These are phyloP conservation scores for Linaria vulgaris DNA, from an alignment of 257 asterid species.

Conservation along the genomic window DNA sequence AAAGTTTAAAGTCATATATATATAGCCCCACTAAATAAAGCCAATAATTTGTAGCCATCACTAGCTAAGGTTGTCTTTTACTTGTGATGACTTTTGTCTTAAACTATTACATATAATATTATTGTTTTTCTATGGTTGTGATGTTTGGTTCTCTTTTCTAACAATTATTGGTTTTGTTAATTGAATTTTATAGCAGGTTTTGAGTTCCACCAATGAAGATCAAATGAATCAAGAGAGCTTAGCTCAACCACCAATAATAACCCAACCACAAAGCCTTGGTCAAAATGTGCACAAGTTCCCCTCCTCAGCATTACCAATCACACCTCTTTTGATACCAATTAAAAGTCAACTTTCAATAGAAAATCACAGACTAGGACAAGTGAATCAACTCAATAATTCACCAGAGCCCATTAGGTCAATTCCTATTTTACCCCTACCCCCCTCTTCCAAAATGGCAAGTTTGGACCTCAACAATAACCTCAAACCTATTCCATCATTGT, in stretches of 20 bases:
- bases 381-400: slow-evolving; percentile 53
- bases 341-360: slow-evolving; percentile 33
- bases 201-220: slow-evolving; percentile 46
- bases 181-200: slow-evolving; percentile 38
- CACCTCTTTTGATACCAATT: slow-evolving; percentile 32
- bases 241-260: slow-evolving; percentile 31
- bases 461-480: slow-evolving; percentile 52
- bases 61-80: slow-evolving; percentile 6
- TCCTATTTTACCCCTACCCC: slow-evolving; percentile 71
- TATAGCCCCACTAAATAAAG: slow-evolving; percentile 11
- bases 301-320: slow-evolving; percentile 34
- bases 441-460: slow-evolving; percentile 76
- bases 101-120: neutral
- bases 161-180: neutral
- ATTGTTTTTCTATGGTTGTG: too few relatives aligned
- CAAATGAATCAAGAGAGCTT: slow-evolving; percentile 40
- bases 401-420: slow-evolving; percentile 56
- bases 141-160: neutral
- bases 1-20: slow-evolving; percentile 9
- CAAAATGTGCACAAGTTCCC: slow-evolving; percentile 41
- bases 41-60: slow-evolving; percentile 10
- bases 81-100: neutral
- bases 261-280: slow-evolving; percentile 38
- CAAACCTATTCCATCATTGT: slow-evolving; percentile 45
- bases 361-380: slow-evolving; percentile 33